phyloP scores from a whole-genome alignment of 129 eudicot species.

The Pittosporum tobira region DNA sequence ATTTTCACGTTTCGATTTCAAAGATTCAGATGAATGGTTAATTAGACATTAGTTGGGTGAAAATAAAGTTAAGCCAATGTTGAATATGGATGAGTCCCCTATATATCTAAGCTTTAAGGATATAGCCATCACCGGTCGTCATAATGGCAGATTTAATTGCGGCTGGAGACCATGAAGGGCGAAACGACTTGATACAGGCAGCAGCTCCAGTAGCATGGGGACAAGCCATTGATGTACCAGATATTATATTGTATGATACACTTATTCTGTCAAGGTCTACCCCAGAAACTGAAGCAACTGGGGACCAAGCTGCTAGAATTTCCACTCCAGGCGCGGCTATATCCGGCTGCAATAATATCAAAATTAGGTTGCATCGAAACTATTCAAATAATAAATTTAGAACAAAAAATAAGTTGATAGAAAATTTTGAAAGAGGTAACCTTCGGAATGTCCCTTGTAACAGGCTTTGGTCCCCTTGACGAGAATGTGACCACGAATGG shows the following conservation, averaged over 20 bases:
- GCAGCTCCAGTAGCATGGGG: slow-evolving; percentile 22
- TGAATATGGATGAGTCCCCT: too few relatives aligned
- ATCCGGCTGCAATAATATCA: slow-evolving; percentile 14
- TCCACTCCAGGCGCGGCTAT: slow-evolving; percentile 20
- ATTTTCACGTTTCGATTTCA: too few relatives aligned
- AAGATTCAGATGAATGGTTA: too few relatives aligned
- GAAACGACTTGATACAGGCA: slow-evolving; percentile 17
- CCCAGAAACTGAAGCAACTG: slow-evolving; percentile 3
- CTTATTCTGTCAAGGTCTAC: not conserved
- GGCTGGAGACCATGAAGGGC: slow-evolving; percentile 19
- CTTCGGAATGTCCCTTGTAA: slow-evolving; percentile 24
- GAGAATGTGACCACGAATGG: slow-evolving; percentile 27
- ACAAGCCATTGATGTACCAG: slow-evolving; percentile 27
- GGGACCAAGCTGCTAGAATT: slow-evolving; percentile 17
- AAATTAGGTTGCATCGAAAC: not conserved
- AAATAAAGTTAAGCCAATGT: too few relatives aligned
- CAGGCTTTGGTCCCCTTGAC: slow-evolving; percentile 27
- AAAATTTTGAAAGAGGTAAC: not conserved
- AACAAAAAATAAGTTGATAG: not conserved
- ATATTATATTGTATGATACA: slow-evolving; percentile 7
- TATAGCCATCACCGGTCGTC: slow-evolving; percentile 17
- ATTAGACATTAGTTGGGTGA: too few relatives aligned
- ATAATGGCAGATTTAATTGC: slow-evolving; percentile 23
- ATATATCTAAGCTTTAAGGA: too few relatives aligned
- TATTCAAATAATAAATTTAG: not conserved